Percentiles rank a stretch among this genome's conserved stretches.
Conservation (phyloP, 2,329 filamentous ascomycete genomes). For the Catunica adiposa region DNA sequence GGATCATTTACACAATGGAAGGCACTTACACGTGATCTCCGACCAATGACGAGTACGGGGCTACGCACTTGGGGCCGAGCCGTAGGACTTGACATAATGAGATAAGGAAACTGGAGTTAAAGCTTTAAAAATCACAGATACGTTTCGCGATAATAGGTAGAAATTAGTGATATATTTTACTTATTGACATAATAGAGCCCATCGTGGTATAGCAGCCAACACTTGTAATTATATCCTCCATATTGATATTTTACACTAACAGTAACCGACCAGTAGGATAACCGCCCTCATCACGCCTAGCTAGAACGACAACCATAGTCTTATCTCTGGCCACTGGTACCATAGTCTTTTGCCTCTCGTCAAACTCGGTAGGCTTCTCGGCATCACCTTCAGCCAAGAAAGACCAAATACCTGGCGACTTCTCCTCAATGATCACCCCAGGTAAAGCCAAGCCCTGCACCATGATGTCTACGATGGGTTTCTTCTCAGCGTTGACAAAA, state of each 20-base stretch:
- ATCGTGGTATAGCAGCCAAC: not conserved
- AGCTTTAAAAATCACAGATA: too few relatives aligned
- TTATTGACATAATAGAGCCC: too few relatives aligned
- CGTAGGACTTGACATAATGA: too few relatives aligned
- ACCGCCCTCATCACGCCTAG: constrained; percentile 8
- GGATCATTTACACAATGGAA: too few relatives aligned
- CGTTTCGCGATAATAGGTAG: too few relatives aligned
- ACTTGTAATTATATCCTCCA: not conserved
- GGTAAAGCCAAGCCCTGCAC: constrained; percentile 6
- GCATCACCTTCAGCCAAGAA: constrained; percentile 4
- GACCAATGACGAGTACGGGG: too few relatives aligned
- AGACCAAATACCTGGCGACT: not conserved
- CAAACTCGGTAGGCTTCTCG: constrained; percentile 5
- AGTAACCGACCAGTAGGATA: constrained; percentile 11
- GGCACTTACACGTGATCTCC: too few relatives aligned
- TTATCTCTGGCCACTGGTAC: constrained; percentile 15
- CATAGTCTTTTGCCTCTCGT: constrained; percentile 13
- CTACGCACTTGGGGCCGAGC: too few relatives aligned
- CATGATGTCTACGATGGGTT: constrained; percentile 3
- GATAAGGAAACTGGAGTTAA: too few relatives aligned
- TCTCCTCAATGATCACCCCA: not conserved
- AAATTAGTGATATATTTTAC: too few relatives aligned
- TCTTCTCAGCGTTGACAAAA: not conserved
- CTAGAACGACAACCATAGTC: constrained; percentile 16
- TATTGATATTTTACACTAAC: constrained; percentile 11